Percentiles rank a stretch among this genome's conserved stretches.
These are phyloP conservation scores for Solanum hybrid DNA, from an alignment of 305 asterid species.

Conservation along the genomic window DNA sequence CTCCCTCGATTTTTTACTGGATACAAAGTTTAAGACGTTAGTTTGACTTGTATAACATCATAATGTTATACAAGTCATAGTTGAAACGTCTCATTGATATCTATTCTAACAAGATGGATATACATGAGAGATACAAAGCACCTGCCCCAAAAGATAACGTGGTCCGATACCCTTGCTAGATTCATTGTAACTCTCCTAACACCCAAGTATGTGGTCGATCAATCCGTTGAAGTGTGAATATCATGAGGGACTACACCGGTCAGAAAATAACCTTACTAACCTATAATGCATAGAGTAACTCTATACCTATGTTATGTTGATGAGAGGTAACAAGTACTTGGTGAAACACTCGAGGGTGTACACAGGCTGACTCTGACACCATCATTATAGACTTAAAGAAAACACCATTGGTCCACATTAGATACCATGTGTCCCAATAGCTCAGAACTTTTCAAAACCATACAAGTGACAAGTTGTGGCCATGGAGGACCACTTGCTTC, in stretches of 20 bases:
- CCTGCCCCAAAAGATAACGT: background rate
- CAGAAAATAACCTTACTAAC: background rate
- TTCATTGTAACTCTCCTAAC: background rate
- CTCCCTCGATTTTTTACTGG: background rate
- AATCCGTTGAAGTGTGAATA: background rate
- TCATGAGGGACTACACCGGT: background rate
- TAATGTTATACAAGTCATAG: background rate
- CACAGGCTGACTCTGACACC: accelerated
- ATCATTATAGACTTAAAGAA: background rate
- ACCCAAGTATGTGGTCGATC: background rate
- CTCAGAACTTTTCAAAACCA: background rate
- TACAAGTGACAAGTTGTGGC: background rate
- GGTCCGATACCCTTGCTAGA: background rate
- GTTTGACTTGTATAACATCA: no score
- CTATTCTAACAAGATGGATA: background rate
- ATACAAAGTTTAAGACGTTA: background rate
- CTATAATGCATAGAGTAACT: background rate
- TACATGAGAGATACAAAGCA: background rate
- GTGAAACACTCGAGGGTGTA: background rate
- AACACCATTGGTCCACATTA: background rate
- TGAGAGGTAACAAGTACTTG: background rate
- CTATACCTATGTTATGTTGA: background rate
- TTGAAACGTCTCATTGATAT: background rate
- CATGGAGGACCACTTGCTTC: conserved; percentile 1
- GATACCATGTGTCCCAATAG: background rate